phyloP scores from a whole-genome alignment of 2,329 filamentous ascomycete genomes.

The Incumbomyces delicatus region DNA sequence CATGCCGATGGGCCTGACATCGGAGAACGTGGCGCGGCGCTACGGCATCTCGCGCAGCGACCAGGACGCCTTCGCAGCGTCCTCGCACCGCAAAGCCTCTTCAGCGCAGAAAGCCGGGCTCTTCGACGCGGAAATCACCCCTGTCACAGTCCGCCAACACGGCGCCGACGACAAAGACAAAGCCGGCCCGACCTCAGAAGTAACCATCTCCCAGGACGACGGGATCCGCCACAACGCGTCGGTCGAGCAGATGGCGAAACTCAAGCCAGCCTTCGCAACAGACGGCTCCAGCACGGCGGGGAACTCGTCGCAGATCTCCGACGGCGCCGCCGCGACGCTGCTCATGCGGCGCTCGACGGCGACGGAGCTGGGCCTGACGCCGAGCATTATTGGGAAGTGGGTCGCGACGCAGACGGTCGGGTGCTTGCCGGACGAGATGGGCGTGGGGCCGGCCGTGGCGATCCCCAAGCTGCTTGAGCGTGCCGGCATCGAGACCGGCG shows the following conservation, averaged over 20 bases:
- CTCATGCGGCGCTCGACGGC: conserved; percentile 80
- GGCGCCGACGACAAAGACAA: conserved; percentile 54
- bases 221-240: conserved; percentile 63
- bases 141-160: conserved; percentile 62
- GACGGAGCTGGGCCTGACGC: conserved; percentile 57
- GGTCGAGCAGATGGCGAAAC: conserved; percentile 59
- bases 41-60: conserved; percentile 65
- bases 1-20: conserved; percentile 88
- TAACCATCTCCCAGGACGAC: conserved; percentile 70
- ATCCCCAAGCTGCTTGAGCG: conserved; percentile 71
- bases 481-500: conserved; percentile 54
- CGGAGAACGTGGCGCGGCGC: conserved; percentile 73
- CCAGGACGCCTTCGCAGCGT: conserved; percentile 73
- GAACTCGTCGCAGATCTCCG: conserved; percentile 75
- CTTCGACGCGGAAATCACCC: conserved; percentile 71
- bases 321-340: conserved; percentile 74
- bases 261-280: conserved; percentile 76
- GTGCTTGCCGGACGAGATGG: conserved; percentile 87
- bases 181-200: conserved; percentile 37
- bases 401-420: conserved; percentile 66
- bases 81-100: conserved; percentile 64
- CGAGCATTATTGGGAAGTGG: conserved; percentile 70
- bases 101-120: conserved; percentile 57
- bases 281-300: conserved; percentile 74
- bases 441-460: conserved; percentile 74